Conservation (phyloP, 1,284 basidiomycete species). For the Malassezia japonica region DNA sequence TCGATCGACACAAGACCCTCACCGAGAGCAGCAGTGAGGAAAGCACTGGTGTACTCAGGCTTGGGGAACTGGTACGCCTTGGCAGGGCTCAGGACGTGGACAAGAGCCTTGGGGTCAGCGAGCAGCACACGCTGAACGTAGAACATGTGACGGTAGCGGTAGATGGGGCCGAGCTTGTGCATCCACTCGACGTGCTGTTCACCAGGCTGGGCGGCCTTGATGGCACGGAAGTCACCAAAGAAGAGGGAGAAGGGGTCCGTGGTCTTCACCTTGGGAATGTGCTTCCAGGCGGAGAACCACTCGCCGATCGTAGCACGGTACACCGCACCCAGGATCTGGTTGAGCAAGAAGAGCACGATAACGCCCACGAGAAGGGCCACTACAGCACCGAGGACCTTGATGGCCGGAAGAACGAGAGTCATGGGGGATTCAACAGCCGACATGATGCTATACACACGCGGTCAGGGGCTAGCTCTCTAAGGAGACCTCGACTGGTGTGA, state of each 20-base stretch:
- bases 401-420: background rate
- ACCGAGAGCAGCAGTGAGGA: slow-evolving; percentile 33
- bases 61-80: slow-evolving; percentile 43
- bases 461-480: too few species aligned
- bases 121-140: slow-evolving; percentile 34
- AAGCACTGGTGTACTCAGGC: slow-evolving; percentile 23
- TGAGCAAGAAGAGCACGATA: slow-evolving; percentile 10
- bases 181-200: slow-evolving; percentile 18
- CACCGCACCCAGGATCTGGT: slow-evolving; percentile 9
- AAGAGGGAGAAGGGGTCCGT: slow-evolving; percentile 12
- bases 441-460: too few species aligned
- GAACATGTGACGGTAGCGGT: slow-evolving; percentile 38
- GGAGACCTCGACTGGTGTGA: too few species aligned
- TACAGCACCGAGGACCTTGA: background rate
- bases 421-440: background rate
- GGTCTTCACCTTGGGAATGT: slow-evolving; percentile 17
- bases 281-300: slow-evolving; percentile 16
- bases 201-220: slow-evolving; percentile 13
- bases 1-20: slow-evolving; percentile 39
- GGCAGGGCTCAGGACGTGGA: slow-evolving; percentile 31
- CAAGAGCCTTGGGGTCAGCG: slow-evolving; percentile 33
- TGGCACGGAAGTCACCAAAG: slow-evolving; percentile 19
- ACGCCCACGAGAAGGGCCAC: slow-evolving; percentile 2
- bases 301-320: slow-evolving; percentile 19
- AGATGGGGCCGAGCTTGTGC: slow-evolving; percentile 22